phyloP scores from a whole-genome alignment of 2,329 filamentous ascomycete species.

The Botrytis deweyae region DNA sequence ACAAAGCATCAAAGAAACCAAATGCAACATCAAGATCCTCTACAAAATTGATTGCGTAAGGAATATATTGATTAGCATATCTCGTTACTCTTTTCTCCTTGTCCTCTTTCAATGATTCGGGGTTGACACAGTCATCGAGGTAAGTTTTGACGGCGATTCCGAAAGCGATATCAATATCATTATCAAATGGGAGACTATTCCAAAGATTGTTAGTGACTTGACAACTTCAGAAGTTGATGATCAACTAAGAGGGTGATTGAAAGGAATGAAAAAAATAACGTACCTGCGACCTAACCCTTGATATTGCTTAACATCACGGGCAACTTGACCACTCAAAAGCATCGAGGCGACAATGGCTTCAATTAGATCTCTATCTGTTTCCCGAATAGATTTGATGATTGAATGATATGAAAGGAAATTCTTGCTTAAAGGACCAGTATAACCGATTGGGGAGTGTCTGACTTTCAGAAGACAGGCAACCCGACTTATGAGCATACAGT shows the following conservation, averaged over 20 bases:
- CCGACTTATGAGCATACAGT: conserved; percentile 80
- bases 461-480: conserved; percentile 81
- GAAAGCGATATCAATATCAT: conserved; percentile 71
- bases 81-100: conserved; percentile 45
- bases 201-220: neutral
- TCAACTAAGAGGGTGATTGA: neutral
- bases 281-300: conserved; percentile 72
- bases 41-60: conserved; percentile 56
- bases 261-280: conserved; percentile 27
- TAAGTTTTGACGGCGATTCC: conserved; percentile 80
- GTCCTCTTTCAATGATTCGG: conserved; percentile 52
- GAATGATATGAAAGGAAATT: conserved; percentile 85
- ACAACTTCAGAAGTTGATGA: neutral
- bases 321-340: conserved; percentile 76
- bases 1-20: conserved; percentile 58
- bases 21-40: conserved; percentile 60
- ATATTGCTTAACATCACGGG: conserved; percentile 61
- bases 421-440: conserved; percentile 90
- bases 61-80: conserved; percentile 53
- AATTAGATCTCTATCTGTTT: conserved; percentile 75
- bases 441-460: conserved; percentile 80
- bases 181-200: conserved; percentile 62
- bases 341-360: conserved; percentile 80
- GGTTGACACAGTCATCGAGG: conserved; percentile 66
- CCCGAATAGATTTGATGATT: conserved; percentile 74